Base-by-base conservation (phyloP, 352 stramenopile genomes). In the Phytophthora pini region DNA sequence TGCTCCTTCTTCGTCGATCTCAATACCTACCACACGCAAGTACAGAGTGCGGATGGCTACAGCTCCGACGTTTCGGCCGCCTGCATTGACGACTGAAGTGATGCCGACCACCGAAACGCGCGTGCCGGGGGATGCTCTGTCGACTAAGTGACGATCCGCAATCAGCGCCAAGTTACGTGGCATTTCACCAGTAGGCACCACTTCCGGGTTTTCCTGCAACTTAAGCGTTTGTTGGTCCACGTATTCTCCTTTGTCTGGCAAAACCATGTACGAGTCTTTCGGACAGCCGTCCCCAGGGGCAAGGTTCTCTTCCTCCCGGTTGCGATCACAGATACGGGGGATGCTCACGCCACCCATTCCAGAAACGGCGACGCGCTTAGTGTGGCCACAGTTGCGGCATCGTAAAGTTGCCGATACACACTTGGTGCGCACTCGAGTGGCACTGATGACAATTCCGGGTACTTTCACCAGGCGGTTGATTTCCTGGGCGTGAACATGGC, bases 221-320 rank as follows among this genome's bases (percentile, higher is more conserved):
- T 99, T 99, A 27, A 99, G 77, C n/a, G 96, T 99, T 83, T 99
- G 98, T 64, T 98, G 94, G 77, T 99, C 97, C 0, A 99, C 92
- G 71, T 99, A 99, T 8, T 93, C 80, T 43, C 86, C 84, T 50
- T 97, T 83, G 70, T 99, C 97, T 0, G 97, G 94, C 22, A 99
- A 61, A 3, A 99, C 90, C 4, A 94, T 78, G 74, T 98, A 99
- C 24, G 96, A 97, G 57, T 98, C 90, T 48, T 88, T 83, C 1
- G 87, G 84, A 66, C 90, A 97, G 12, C 68, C 31, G 15, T 93
- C 82, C 20, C 82, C 76, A 1, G 65, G 46, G 2, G 69, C 50
- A 0, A 66, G 49, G 4, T 70, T 58, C 8, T 87, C 76, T 15
- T 89, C 77, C 17, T 88, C 74, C 24, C 73, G 62, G 48, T 87